Base-by-base conservation (phyloP, 2,329 filamentous ascomycete genomes). In the Cladosporium sp. region DNA sequence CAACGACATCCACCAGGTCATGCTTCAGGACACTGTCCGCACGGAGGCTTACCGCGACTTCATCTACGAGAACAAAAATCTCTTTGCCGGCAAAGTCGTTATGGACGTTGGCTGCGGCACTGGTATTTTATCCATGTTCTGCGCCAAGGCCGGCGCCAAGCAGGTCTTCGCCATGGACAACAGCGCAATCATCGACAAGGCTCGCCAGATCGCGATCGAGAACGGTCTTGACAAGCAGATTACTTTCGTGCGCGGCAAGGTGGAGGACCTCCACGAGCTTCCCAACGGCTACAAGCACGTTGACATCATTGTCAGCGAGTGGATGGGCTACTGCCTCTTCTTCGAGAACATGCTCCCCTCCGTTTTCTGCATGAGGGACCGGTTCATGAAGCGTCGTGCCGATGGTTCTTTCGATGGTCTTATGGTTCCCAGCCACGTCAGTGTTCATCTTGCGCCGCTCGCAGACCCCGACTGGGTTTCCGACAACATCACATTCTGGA, bases 291-390 rank as follows among this genome's bases (percentile, higher is more conserved):
- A 94, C 8, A 83, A 88, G 63, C 83, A 93, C 74, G 93, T 97
- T 55, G 94, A 98, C 79, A 90, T 98, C 73, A 97, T 98, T 75
- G 89, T 98, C 67, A 96, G 91, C 67, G 93, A 98, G 78, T 98
- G 93, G 93, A 98, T 98, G 93, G 93, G 93, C 33, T 98, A 98
- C 77, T 91, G 89, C 69, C 85, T 97, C 21, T 85, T 97, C 6
- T 98, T 96, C 78, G 93, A 98, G 79, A 92, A 93, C 65, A 98
- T 98, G 93, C 87, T 98, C 31, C 92, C 95, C 69, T 96, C 92
- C 58, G 92, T 98, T 26, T 84, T 98, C 60, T 94, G 88, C 74
- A 94, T 94, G 52, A 86, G 93, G 67, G 93, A 98, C 79, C 88
- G 87, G 71, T 97, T 97, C 78, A 87, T 98, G 28, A 88, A 86